Conservation (phyloP, 345 rosid species). For the Populus simonii region DNA sequence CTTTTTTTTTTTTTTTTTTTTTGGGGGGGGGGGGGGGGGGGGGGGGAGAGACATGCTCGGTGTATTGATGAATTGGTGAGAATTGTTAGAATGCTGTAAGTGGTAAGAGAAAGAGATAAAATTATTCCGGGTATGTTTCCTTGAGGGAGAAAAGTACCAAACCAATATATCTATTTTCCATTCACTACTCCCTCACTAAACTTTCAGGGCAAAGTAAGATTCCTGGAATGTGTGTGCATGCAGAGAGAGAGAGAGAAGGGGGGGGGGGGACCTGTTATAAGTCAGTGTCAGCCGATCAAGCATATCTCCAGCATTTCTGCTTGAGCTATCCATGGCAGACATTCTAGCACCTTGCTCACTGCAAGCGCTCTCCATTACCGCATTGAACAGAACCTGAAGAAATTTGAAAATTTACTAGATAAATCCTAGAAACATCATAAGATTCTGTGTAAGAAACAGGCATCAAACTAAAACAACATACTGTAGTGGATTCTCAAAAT, state of each 20-base stretch:
- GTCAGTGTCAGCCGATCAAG: conserved; percentile 72
- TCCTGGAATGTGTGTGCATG: neutral
- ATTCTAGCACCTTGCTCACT: conserved; percentile 34
- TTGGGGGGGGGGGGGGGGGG: too few species aligned
- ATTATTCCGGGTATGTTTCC: too few species aligned
- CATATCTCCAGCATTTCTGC: conserved; percentile 99
- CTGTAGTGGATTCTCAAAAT: neutral
- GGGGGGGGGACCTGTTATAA: conserved; percentile 32
- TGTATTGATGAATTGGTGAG: too few species aligned
- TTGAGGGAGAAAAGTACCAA: too few species aligned
- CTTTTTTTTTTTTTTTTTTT: too few species aligned
- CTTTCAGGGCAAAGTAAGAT: neutral
- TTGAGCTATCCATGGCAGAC: conserved; percentile 90
- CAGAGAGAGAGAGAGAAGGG: conserved; percentile 4
- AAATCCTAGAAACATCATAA: neutral
- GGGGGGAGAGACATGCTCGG: too few species aligned
- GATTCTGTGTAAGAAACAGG: neutral
- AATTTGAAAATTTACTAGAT: conserved; percentile 2
- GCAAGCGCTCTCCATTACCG: conserved; percentile 74
- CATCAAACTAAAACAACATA: neutral
- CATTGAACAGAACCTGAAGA: conserved; percentile 76
- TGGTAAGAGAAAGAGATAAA: too few species aligned
- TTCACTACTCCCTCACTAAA: neutral
- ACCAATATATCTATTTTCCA: neutral
- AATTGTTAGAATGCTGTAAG: too few species aligned